A percentile compares a stretch with the other conserved stretches of the same genome.
These are phyloP conservation scores for Bonnemaisonia californica DNA, from an alignment of 31 red algal genomes.

Conservation along the genomic window DNA sequence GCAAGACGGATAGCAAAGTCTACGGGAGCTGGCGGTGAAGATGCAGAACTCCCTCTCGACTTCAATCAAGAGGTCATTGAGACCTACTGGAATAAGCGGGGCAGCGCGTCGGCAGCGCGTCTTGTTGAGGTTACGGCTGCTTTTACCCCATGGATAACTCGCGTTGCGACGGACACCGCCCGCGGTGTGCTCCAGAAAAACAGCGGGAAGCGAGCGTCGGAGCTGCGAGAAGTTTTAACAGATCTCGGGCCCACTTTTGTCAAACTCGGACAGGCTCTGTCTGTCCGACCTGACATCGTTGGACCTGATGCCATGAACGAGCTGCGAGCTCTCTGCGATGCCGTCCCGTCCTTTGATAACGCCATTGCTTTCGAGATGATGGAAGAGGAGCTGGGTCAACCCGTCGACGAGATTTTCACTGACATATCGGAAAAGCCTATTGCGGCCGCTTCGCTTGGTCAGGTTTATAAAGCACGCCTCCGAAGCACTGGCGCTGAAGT, in stretches of 20 bases:
- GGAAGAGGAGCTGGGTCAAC: conserved; percentile 83
- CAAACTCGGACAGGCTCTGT: conserved; percentile 90
- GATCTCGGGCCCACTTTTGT: conserved; percentile 85
- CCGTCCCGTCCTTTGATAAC: conserved; percentile 80
- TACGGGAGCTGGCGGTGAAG: conserved; percentile 38
- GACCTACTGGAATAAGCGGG: conserved; percentile 79
- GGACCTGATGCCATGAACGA: conserved; percentile 91
- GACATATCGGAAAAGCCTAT: conserved; percentile 83
- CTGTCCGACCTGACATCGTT: conserved; percentile 93
- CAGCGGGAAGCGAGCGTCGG: conserved; percentile 54
- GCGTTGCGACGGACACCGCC: conserved; percentile 14
- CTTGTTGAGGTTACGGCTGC: conserved; percentile 60
- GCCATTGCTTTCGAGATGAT: conserved; percentile 84
- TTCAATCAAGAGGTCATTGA: conserved; percentile 82
- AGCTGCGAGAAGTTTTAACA: conserved; percentile 83
- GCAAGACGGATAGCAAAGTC: background rate
- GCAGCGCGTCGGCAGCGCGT: conserved; percentile 61
- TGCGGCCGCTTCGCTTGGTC: conserved; percentile 90
- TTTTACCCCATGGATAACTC: conserved; percentile 68
- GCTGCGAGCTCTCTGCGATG: conserved; percentile 86
- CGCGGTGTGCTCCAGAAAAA: conserved; percentile 40
- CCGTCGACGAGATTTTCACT: conserved; percentile 56
- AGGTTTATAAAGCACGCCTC: conserved; percentile 84
- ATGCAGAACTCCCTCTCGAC: conserved; percentile 68
- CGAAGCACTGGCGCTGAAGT: conserved; percentile 63